These are phyloP conservation scores for Chenopodium quinoa DNA, from an alignment of 148 eudicot genomes.

Conservation along the genomic window DNA sequence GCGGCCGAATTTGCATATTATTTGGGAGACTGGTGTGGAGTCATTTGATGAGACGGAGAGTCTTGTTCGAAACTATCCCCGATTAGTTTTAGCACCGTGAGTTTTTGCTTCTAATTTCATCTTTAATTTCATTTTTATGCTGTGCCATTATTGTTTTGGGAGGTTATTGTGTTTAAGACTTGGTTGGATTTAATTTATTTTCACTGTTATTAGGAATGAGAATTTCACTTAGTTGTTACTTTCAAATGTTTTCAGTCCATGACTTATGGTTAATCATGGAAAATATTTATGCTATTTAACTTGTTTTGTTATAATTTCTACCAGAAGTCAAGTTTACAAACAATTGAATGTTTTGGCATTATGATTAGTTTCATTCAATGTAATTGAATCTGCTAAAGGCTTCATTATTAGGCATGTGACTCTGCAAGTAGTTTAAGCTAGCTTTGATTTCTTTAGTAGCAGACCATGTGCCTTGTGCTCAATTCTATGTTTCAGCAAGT, in stretches of 20 bases:
- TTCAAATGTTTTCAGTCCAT: not conserved
- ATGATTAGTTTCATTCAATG: not conserved
- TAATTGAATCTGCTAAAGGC: not conserved
- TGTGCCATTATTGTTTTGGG: not conserved
- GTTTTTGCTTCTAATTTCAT: slow-evolving; percentile 13
- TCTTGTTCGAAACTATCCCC: slow-evolving; percentile 52
- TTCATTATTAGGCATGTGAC: not conserved
- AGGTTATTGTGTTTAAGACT: no score
- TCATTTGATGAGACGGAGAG: slow-evolving; percentile 68
- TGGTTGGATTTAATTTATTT: no score
- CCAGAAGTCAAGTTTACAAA: not conserved
- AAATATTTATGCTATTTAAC: not conserved
- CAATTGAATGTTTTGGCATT: not conserved
- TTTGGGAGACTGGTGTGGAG: slow-evolving; percentile 71
- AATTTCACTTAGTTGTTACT: no score
- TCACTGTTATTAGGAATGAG: no score
- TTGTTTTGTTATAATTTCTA: not conserved
- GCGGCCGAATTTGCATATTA: slow-evolving; percentile 41
- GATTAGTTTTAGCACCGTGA: slow-evolving; percentile 57
- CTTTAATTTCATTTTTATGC: not conserved
- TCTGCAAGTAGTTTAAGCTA: not conserved
- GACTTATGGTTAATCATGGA: not conserved
- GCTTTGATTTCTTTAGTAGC: no score
- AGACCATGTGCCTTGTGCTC: no score
- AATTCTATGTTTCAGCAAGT: not conserved